Evolutionary conservation across 2,329 filamentous ascomycete species (phyloP).

Genomic region (Fusarium napiforme): DNA sequence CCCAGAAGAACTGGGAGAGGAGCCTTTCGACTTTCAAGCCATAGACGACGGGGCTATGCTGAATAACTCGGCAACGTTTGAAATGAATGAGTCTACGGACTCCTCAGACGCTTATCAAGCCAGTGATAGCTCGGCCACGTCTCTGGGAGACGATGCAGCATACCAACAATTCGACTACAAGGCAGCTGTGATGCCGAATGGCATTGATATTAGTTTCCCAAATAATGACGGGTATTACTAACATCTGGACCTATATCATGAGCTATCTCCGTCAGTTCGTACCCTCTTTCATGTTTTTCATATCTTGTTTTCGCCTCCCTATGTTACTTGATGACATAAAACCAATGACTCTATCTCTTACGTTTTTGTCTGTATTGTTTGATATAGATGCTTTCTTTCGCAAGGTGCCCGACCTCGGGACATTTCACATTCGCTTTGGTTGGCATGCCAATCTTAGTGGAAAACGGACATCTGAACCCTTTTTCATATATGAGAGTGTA

Average conservation of each 20-base stretch:
- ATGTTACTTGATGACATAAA: neutral
- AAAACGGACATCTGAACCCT: neutral
- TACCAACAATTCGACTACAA: constrained; percentile 24
- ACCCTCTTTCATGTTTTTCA: neutral
- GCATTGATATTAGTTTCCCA: neutral
- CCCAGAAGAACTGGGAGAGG: neutral
- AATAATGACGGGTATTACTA: neutral
- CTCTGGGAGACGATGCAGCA: constrained; percentile 17
- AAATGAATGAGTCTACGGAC: constrained; percentile 8
- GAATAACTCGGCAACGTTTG: neutral
- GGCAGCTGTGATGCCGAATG: neutral
- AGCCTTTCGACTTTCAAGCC: neutral
- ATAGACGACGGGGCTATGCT: neutral
- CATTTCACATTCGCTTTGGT: neutral
- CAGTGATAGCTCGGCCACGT: constrained; percentile 30
- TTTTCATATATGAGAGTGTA: neutral
- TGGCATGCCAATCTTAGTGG: too few species aligned
- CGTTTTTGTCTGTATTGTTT: neutral
- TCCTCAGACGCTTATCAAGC: constrained; percentile 21
- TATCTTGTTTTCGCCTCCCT: neutral
- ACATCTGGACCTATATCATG: neutral
- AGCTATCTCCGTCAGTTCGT: too few species aligned
- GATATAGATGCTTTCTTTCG: neutral
- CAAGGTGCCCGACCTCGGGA: neutral
- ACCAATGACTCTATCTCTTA: neutral